Evolutionary conservation across 148 eudicot species (phyloP), one percentile per base, ranked within the genome.

Genomic region (Camellia granthamiana): DNA sequence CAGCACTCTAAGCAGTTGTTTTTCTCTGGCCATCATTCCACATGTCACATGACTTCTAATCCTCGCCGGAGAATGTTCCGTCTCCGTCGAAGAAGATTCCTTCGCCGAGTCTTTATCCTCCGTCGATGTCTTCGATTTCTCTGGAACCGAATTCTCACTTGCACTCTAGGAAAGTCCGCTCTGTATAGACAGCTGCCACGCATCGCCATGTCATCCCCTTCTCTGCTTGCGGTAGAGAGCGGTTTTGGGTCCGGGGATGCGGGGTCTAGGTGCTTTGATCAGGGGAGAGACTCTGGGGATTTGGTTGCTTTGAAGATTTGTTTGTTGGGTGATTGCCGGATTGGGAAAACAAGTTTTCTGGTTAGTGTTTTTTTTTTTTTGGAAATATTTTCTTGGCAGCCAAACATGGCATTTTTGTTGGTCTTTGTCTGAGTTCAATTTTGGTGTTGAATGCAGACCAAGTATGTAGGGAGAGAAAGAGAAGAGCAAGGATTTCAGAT

Each of bases 251-350:
- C 81, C 7, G 52, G 49, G 19, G 76, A 69, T 0, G 3, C 23
- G 55, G 13, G 72, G 3, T 59, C 76, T 1, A 8, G 54, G 42
- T 66, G 14, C 51, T 12, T 64, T n/a, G 73, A 76, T 43, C 67
- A 55, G 8, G 65, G 59, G 54, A 69, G 8, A 11, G 89, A 88
- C 23, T 63, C 81, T 52, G 77, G 86, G 16, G 89, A 88, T 71
- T 83, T 88, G 84, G 89, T 88, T 60, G 72, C 89, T 58, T 74
- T 91, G 86, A 91, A 91, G 88, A 91, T 91, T 72, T 84, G 90
- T 72, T 67, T 88, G 54, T 58, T 91, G 83, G 95, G 95, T 77
- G 95, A 91, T 90, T 81, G 84, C 68, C 84, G 88, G n/a, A 88
- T 86, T 78, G 95, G 95, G n/a, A 91, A 88, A 77, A 86, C 89